phyloP scores from a whole-genome alignment of 768 basidiomycete species.

The Auriscalpium vulgare region DNA sequence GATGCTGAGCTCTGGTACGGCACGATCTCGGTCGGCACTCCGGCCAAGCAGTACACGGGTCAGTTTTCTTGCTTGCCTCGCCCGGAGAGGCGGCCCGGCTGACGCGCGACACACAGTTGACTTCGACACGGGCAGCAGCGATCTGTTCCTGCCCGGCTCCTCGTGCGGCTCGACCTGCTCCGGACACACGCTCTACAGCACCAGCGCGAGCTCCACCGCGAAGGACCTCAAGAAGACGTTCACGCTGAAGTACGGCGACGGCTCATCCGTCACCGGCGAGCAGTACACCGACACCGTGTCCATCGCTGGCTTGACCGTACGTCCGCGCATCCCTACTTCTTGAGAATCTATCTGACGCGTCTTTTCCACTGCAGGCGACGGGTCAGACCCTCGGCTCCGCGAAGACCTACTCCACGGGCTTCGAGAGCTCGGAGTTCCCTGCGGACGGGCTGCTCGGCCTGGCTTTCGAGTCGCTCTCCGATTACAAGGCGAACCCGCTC shows the following conservation, averaged over 20 bases:
- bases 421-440: neutral
- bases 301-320: neutral
- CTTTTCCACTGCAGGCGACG: neutral
- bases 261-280: neutral
- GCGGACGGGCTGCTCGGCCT: neutral
- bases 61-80: neutral
- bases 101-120: neutral
- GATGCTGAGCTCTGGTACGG: constrained; percentile 5
- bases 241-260: neutral
- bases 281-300: constrained; percentile 1
- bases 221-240: neutral
- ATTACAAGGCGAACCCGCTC: neutral
- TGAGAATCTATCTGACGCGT: neutral
- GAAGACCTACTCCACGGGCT: neutral
- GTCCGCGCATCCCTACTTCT: neutral
- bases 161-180: neutral
- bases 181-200: neutral
- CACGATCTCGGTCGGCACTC: constrained; percentile 2
- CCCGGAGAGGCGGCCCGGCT: neutral
- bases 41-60: neutral
- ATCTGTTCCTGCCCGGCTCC: neutral
- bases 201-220: neutral
- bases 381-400: neutral
- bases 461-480: neutral
- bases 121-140: constrained; percentile 2